Base-by-base conservation (phyloP, 2,329 filamentous ascomycete species). In the Arthrobotrys musiformis region DNA sequence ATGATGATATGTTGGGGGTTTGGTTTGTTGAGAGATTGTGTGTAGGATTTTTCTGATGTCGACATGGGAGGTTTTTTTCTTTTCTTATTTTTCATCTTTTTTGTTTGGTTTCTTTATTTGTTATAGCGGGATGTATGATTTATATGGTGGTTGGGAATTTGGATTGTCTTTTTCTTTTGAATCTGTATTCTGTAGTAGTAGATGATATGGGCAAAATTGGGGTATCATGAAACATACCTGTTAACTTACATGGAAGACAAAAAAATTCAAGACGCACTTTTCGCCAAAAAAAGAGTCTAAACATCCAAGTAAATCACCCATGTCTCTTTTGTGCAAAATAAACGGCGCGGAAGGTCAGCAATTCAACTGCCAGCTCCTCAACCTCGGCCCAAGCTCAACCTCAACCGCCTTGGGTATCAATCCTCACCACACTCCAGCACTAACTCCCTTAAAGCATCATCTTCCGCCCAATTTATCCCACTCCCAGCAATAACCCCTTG, bases 401-500 rank as follows among this genome's bases (percentile, higher is more conserved):
- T n/a, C n/a, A n/a, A n/a, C n/a, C n/a, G n/a, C n/a, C n/a, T n/a
- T n/a, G n/a, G n/a, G 19, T 42, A 17, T 77, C 28, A 77, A 17
- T 81, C 80, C 11, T 81, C 80, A 24, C 80, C 80, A 64, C 80
- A 81, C 17, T 79, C 93, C 78, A 96, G 85, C 26, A 97, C 92
- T 77, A 94, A 86, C 61, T 89, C 88, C 72, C 88, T 86, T 78
- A 97, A 84, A 74, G 86, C 86, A 62, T 89, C 87, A 83, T 96
- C 90, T 44, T 87, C 85, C 11, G 89, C 89, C 93, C 93, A 97
- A 81, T 96, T 90, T 66, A 95, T 86, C 54, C 93, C 93, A 82
- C 93, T 96, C 2, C 92, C 92, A 4, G 89, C 92, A 54, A 97
- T 88, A 68, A 93, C 87, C 17, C 91, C 92, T 81, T 91, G 92